These are phyloP conservation scores for Triticum aestivum DNA, from an alignment of 176 grass and related monocot genomes.

Conservation along the genomic window DNA sequence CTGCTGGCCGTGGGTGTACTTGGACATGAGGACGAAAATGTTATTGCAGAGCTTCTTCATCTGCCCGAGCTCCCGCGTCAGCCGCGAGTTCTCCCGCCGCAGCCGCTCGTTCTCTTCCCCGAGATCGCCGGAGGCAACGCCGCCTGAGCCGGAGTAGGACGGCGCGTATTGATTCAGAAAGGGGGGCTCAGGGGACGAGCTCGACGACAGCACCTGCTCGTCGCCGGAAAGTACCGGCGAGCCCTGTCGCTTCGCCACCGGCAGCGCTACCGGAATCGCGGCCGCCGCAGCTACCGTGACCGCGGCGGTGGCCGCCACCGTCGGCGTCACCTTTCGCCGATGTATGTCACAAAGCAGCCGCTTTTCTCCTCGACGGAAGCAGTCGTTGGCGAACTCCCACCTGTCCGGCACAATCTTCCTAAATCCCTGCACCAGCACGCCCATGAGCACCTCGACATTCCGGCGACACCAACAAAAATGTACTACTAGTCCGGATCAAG, in stretches of 20 bases:
- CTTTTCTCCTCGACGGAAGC: conserved; percentile 65
- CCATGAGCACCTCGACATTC: neutral
- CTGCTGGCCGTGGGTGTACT: conserved; percentile 49
- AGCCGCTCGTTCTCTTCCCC: conserved; percentile 70
- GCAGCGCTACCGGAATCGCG: conserved; percentile 50
- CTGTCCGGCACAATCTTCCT: conserved; percentile 75
- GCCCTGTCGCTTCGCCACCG: conserved; percentile 24
- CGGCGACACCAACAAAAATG: conserved; percentile 1
- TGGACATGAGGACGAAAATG: conserved; percentile 78
- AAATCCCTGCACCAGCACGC: conserved; percentile 49
- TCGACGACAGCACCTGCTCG: conserved; percentile 74
- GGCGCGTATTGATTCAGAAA: neutral
- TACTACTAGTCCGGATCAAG: neutral
- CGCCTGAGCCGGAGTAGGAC: conserved; percentile 34
- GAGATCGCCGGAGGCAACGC: conserved; percentile 24
- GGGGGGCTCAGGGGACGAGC: conserved; percentile 44
- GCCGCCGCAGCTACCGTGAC: neutral
- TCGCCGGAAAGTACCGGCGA: conserved; percentile 58
- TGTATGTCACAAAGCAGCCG: conserved; percentile 69
- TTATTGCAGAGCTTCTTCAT: conserved; percentile 92
- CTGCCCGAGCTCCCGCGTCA: conserved; percentile 64
- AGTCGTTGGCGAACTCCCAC: conserved; percentile 93
- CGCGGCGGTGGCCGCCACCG: neutral
- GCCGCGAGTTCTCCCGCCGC: conserved; percentile 58
- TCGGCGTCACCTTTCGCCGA: conserved; percentile 50